These are phyloP conservation scores for Kodamaea alishanica DNA, from an alignment of 1,139 yeast genomes.

Conservation along the genomic window DNA sequence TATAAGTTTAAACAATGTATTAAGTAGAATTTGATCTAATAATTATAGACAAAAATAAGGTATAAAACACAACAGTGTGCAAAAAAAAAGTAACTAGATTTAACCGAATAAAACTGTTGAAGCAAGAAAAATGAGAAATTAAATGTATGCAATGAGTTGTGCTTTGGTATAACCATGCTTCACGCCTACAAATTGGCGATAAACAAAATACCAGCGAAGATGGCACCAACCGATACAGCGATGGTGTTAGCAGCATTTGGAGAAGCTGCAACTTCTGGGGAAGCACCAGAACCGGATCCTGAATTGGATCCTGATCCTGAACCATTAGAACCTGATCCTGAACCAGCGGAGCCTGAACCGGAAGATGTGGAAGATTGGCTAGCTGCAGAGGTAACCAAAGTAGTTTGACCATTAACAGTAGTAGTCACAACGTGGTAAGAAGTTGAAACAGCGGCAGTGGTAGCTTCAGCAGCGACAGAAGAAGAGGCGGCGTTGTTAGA, in stretches of 20 bases:
- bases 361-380: constrained; percentile 7
- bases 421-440: constrained; percentile 7
- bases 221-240: constrained; percentile 19
- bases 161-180: constrained; percentile 2
- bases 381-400: constrained; percentile 7
- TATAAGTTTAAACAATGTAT: too few species aligned
- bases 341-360: constrained; percentile 5
- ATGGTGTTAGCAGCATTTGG: constrained; percentile 14
- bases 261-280: constrained; percentile 15
- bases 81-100: too few species aligned
- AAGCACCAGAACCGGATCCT: constrained; percentile 6
- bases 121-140: too few species aligned
- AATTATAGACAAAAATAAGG: too few species aligned
- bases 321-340: constrained; percentile 14
- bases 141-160: constrained; percentile 1
- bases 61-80: too few species aligned
- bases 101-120: too few species aligned
- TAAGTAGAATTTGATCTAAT: too few species aligned
- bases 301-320: constrained; percentile 35
- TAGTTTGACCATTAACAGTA: constrained; percentile 8
- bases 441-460: constrained; percentile 1
- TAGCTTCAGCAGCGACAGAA: constrained; percentile 1
- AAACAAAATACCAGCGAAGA: constrained; percentile 20
- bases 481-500: background rate
- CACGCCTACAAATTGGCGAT: constrained; percentile 11